phyloP scores from a whole-genome alignment of 352 stramenopile species.

The Phytopythium delawarense region DNA sequence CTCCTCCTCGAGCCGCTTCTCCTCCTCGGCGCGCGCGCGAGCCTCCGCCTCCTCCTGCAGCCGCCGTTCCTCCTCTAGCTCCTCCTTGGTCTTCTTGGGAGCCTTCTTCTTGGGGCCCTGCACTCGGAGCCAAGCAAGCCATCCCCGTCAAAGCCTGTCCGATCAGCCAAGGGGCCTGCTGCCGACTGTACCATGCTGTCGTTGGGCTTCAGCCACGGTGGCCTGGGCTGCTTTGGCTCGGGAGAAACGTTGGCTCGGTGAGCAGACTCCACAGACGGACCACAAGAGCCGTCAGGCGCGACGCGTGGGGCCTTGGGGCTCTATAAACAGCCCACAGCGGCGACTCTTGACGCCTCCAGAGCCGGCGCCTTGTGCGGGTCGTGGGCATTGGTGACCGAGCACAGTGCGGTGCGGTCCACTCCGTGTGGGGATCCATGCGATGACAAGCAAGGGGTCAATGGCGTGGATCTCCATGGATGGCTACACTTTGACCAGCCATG shows the following conservation, averaged over 20 bases:
- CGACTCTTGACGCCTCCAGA: background rate
- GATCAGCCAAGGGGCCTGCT: background rate
- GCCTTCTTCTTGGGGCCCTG: conserved; percentile 79
- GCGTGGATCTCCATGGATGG: background rate
- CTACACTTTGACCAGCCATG: background rate
- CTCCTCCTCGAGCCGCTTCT: conserved; percentile 70
- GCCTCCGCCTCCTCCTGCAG: conserved; percentile 75
- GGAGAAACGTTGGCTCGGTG: too few relatives aligned
- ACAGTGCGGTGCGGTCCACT: too few relatives aligned
- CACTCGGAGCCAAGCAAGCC: background rate
- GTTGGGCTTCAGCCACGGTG: too few relatives aligned
- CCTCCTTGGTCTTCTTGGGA: conserved; percentile 78
- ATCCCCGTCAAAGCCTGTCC: background rate
- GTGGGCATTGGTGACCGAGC: background rate
- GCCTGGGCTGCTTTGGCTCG: too few relatives aligned
- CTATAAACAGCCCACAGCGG: background rate
- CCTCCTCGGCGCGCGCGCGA: conserved; percentile 51
- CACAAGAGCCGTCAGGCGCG: background rate
- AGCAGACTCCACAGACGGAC: background rate
- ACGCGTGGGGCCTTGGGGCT: background rate
- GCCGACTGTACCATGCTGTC: background rate
- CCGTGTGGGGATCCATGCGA: too few relatives aligned
- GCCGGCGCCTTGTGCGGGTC: background rate
- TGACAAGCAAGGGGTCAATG: too few relatives aligned
- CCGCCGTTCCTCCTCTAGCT: conserved; percentile 70